Percentiles rank a stretch among this genome's conserved stretches.
Evolutionary conservation across 345 rosid species (phyloP).

Genomic region (Eucalyptus polybractea): DNA sequence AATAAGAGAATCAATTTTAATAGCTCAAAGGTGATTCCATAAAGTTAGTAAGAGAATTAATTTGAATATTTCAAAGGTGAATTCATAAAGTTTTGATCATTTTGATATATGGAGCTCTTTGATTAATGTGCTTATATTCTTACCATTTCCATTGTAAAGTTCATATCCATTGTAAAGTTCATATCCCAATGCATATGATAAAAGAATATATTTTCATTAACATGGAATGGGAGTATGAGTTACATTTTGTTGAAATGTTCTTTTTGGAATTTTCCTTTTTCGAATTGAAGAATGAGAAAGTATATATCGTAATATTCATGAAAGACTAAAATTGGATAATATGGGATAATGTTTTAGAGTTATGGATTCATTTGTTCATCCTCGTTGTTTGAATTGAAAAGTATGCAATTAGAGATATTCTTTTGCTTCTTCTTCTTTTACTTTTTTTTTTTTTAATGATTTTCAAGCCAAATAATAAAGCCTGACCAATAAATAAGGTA

Average conservation of each 20-base stretch:
- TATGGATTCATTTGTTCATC: neutral
- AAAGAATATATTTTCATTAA: neutral
- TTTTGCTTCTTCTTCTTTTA: too few species aligned
- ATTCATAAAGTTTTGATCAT: neutral
- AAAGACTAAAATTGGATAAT: neutral
- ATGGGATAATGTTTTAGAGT: neutral
- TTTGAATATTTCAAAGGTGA: neutral
- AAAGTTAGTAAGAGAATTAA: neutral
- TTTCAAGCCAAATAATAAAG: neutral
- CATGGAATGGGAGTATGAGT: neutral
- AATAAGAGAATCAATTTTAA: neutral
- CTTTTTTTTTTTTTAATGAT: accelerated
- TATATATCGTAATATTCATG: neutral
- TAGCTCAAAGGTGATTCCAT: neutral
- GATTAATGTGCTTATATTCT: neutral
- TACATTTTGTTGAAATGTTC: neutral
- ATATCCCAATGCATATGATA: neutral
- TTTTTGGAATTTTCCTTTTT: neutral
- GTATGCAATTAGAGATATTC: neutral
- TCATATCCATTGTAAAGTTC: neutral
- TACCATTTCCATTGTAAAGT: neutral
- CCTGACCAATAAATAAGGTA: neutral
- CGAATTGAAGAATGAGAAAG: neutral
- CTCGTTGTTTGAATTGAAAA: neutral
- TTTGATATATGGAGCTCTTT: neutral